Evolutionary conservation across 352 stramenopile species (phyloP).

Genomic region (Globisporangium splendens): DNA sequence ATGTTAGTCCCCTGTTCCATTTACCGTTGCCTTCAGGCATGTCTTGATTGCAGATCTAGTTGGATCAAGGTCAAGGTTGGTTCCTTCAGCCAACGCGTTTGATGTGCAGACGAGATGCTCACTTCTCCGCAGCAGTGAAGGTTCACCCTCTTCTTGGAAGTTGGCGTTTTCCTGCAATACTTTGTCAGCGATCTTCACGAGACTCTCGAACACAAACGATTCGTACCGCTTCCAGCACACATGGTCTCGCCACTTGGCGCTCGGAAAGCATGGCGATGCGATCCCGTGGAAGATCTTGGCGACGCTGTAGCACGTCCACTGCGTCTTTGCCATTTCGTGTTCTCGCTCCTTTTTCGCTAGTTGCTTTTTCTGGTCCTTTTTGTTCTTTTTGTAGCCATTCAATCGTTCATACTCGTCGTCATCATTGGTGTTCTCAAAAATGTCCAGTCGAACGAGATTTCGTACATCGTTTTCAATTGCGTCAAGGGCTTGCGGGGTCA

Average conservation of each 20-base stretch:
- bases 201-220: slow-evolving; percentile 64
- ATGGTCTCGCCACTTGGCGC: slow-evolving; percentile 59
- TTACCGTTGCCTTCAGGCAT: too few relatives aligned
- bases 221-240: slow-evolving; percentile 63
- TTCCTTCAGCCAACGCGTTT: too few relatives aligned
- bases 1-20: too few relatives aligned
- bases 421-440: slow-evolving; percentile 16
- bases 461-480: slow-evolving; percentile 52
- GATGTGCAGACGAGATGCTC: too few relatives aligned
- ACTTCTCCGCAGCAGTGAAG: not conserved
- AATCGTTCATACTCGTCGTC: slow-evolving; percentile 9
- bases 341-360: not conserved
- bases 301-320: slow-evolving; percentile 68
- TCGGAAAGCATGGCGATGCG: slow-evolving; percentile 55
- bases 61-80: too few relatives aligned
- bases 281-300: slow-evolving; percentile 79
- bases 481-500: slow-evolving; percentile 48
- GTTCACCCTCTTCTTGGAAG: not conserved
- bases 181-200: slow-evolving; percentile 61
- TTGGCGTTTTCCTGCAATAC: slow-evolving; percentile 29
- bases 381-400: slow-evolving; percentile 2
- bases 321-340: slow-evolving; percentile 11
- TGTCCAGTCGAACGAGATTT: slow-evolving; percentile 27
- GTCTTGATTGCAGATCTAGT: too few relatives aligned
- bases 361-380: not conserved